Conservation (phyloP, 2,329 filamentous ascomycete genomes). For the Corniculantispora saksenae region DNA sequence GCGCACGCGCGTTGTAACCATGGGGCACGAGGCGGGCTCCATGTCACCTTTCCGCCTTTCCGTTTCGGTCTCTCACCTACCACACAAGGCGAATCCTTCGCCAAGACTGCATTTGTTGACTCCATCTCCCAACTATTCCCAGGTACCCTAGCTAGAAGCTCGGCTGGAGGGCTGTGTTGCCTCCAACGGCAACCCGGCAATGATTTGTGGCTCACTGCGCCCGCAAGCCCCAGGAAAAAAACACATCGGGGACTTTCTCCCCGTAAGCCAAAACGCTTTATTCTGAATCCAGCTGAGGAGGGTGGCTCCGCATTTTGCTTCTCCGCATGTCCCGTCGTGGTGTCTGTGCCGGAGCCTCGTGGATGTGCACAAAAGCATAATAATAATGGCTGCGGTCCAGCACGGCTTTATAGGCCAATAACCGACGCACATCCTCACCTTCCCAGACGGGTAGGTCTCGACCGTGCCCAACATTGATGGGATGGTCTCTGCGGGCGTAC, state of each 20-base stretch:
- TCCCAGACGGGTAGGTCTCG: slow-evolving; percentile 9
- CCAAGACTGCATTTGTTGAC: not conserved
- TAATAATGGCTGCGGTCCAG: too few species aligned
- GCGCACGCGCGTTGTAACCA: too few species aligned
- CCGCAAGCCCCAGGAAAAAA: too few species aligned
- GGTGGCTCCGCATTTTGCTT: too few species aligned
- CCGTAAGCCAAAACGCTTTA: too few species aligned
- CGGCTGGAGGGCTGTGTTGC: not conserved
- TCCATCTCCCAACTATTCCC: too few species aligned
- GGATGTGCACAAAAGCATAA: not conserved
- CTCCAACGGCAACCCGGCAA: not conserved
- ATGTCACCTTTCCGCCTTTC: not conserved
- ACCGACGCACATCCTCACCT: not conserved
- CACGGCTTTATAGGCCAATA: not conserved
- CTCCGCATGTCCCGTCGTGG: too few species aligned
- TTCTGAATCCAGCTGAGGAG: not conserved
- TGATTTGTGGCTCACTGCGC: not conserved
- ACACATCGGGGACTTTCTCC: too few species aligned
- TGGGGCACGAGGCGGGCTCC: not conserved
- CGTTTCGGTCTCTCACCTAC: not conserved
- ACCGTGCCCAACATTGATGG: too few species aligned
- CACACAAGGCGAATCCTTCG: not conserved
- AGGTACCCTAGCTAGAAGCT: not conserved
- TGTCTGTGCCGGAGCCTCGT: not conserved
- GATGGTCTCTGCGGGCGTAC: too few species aligned